These are phyloP conservation scores for Saturnispora diversa DNA, from an alignment of 805 yeast genomes.

Conservation along the genomic window DNA sequence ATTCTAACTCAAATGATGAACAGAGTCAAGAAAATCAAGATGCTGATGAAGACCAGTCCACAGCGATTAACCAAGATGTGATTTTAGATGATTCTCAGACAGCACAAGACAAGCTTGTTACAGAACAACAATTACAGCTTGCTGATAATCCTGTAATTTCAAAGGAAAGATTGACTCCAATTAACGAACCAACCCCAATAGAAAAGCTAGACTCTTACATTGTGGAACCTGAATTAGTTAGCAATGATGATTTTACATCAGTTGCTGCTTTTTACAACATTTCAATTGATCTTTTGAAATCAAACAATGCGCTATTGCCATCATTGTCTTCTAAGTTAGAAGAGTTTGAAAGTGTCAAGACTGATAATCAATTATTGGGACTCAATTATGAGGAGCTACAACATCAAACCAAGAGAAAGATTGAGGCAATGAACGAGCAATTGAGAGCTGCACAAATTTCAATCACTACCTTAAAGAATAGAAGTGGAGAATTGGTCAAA, in stretches of 20 bases:
- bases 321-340: conserved; percentile 27
- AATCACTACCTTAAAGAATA: conserved; percentile 19
- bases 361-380: conserved; percentile 32
- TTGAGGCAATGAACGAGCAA: conserved; percentile 28
- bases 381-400: conserved; percentile 36
- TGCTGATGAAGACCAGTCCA: neutral
- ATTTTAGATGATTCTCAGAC: too few species aligned
- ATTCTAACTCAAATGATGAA: too few species aligned
- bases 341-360: conserved; percentile 31
- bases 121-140: too few species aligned
- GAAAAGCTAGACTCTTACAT: too few species aligned
- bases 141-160: too few species aligned
- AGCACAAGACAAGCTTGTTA: too few species aligned
- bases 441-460: conserved; percentile 20
- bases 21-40: too few species aligned
- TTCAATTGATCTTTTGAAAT: conserved; percentile 19
- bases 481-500: conserved; percentile 17
- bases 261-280: conserved; percentile 32
- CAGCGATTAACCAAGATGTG: too few species aligned
- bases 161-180: too few species aligned
- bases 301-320: conserved; percentile 19
- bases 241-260: conserved; percentile 16
- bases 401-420: conserved; percentile 28
- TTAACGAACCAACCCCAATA: too few species aligned
- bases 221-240: neutral